Percentiles rank a stretch among this genome's conserved stretches.
Conservation (phyloP, 208 protist species). For the Crithidia thermophila region DNA sequence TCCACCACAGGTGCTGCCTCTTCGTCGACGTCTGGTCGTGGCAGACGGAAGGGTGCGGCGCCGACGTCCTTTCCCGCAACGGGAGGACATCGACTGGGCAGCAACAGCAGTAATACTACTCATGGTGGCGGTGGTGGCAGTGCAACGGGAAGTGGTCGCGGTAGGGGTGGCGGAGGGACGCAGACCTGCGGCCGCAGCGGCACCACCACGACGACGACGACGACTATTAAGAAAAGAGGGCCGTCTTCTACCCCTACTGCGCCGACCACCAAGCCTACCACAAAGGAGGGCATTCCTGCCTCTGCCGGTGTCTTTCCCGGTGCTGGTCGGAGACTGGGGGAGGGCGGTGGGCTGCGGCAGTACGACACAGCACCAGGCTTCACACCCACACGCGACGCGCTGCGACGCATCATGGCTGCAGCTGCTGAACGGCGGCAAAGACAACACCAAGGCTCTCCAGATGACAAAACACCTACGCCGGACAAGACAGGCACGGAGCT, state of each 20-base stretch:
- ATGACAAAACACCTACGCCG: too few relatives aligned
- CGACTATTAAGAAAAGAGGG: background rate
- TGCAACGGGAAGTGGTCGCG: background rate
- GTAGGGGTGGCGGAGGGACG: background rate
- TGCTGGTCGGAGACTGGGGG: conserved; percentile 20
- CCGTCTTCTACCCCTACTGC: too few relatives aligned
- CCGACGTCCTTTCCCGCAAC: background rate
- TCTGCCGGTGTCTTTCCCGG: conserved; percentile 15
- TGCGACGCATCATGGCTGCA: conserved; percentile 19
- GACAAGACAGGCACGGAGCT: too few relatives aligned
- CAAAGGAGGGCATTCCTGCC: background rate
- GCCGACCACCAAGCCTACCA: background rate
- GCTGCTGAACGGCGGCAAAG: conserved; percentile 13
- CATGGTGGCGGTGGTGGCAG: background rate
- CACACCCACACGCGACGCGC: conserved; percentile 24
- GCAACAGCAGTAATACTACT: background rate
- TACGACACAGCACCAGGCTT: background rate
- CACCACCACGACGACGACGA: background rate
- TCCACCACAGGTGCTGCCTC: background rate
- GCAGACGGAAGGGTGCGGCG: background rate
- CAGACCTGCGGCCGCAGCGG: background rate
- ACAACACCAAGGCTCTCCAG: too few relatives aligned
- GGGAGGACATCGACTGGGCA: background rate
- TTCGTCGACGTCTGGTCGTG: background rate
- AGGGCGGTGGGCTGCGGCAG: background rate